Percentiles rank a stretch among this genome's conserved stretches.
These are phyloP conservation scores for Begonia fuchsioides DNA, from an alignment of 306 rosid genomes.

Conservation along the genomic window DNA sequence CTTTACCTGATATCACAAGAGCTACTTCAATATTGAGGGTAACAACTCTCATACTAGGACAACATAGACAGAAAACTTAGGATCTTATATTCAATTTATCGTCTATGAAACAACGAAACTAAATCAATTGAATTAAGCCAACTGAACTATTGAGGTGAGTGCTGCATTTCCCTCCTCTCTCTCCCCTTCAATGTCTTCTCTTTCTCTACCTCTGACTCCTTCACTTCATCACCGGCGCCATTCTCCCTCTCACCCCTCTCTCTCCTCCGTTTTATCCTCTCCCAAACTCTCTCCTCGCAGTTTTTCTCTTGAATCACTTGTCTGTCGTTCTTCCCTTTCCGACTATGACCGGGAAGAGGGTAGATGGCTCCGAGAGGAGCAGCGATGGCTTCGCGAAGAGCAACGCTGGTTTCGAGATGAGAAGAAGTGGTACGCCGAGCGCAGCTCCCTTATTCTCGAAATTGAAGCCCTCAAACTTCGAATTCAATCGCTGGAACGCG, in stretches of 20 bases:
- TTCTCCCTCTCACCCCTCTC: slow-evolving; percentile 7
- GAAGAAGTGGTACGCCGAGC: slow-evolving; percentile 59
- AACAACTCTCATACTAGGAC: no score
- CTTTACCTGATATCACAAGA: no score
- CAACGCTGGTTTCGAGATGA: slow-evolving; percentile 80
- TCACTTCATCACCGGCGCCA: slow-evolving; percentile 8
- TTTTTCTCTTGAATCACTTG: slow-evolving; percentile 18
- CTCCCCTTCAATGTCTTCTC: slow-evolving; percentile 17
- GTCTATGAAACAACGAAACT: no score
- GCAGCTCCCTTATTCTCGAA: slow-evolving; percentile 47
- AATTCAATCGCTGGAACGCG: slow-evolving; percentile 40
- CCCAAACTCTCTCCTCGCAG: slow-evolving; percentile 12
- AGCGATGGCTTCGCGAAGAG: slow-evolving; percentile 77
- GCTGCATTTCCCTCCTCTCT: no score
- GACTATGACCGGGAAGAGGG: slow-evolving; percentile 32
- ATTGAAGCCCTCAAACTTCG: slow-evolving; percentile 50
- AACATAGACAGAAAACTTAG: no score
- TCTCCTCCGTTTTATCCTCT: slow-evolving; percentile 14
- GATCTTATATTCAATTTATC: no score
- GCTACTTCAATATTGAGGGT: no score
- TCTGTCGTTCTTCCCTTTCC: slow-evolving; percentile 19
- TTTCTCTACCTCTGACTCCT: slow-evolving; percentile 14
- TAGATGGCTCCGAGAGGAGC: slow-evolving; percentile 83
- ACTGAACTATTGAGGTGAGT: no score
- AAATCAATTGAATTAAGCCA: no score